A percentile compares a stretch with the other conserved stretches of the same genome.
These are phyloP conservation scores for Salvia splendens DNA, from an alignment of 257 asterid genomes.

Conservation along the genomic window DNA sequence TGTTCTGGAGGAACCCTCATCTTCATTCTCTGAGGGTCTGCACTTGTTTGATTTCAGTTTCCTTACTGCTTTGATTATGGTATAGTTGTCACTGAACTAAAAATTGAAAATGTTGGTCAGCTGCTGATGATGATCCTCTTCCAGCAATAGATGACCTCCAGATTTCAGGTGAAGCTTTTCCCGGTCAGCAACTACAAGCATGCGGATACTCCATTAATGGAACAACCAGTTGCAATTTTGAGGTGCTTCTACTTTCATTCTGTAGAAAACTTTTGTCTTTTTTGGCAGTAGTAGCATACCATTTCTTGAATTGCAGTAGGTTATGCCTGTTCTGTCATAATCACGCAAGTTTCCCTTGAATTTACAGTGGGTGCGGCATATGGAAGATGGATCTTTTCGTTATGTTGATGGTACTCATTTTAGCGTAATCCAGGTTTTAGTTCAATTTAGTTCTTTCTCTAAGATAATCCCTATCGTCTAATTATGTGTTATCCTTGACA, in stretches of 20 bases:
- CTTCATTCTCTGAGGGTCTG: constrained; percentile 93
- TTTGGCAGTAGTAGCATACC: constrained; percentile 29
- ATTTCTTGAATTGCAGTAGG: constrained; percentile 29
- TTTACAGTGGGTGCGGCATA: constrained; percentile 95
- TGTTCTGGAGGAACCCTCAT: constrained; percentile 91
- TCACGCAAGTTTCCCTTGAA: constrained; percentile 35
- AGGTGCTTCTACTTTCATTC: constrained; percentile 49
- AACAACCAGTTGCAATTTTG: constrained; percentile 98
- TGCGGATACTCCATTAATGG: constrained; percentile 92
- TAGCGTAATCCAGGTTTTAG: constrained; percentile 24
- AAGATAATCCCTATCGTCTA: constrained; percentile 19
- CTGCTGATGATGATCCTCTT: constrained; percentile 86
- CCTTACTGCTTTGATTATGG: constrained; percentile 30
- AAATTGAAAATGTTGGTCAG: constrained; percentile 44
- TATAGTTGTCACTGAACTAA: constrained; percentile 29
- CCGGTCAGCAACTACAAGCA: constrained; percentile 90
- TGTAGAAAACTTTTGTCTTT: background rate
- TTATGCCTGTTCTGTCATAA: constrained; percentile 21
- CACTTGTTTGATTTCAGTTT: constrained; percentile 29
- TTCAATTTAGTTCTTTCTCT: constrained; percentile 13
- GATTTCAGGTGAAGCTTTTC: constrained; percentile 94
- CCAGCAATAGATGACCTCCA: constrained; percentile 97
- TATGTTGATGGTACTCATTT: constrained; percentile 75
- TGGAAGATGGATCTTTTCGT: constrained; percentile 92
- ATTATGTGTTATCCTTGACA: constrained; percentile 43